Percentiles rank a stretch among this genome's conserved stretches.
phyloP scores from a whole-genome alignment of 2,329 filamentous ascomycete species.

The Colletotrichum spaethianum region DNA sequence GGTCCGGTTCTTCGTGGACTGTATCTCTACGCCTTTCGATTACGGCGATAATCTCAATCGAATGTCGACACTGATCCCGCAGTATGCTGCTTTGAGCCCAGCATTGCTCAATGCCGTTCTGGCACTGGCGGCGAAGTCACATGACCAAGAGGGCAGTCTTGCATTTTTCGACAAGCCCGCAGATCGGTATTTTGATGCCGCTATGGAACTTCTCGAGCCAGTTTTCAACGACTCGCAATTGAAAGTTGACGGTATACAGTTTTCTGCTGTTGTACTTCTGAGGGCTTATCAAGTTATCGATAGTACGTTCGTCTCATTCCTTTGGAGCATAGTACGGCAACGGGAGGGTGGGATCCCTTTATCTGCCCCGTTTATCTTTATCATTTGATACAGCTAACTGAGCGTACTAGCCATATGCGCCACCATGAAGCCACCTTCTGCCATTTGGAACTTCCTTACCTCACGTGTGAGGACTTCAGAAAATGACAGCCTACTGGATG shows the following conservation, averaged over 20 bases:
- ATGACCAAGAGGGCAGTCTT: background rate
- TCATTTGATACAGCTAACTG: background rate
- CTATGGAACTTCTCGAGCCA: background rate
- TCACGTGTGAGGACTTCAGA: background rate
- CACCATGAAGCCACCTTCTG: background rate
- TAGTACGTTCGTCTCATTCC: background rate
- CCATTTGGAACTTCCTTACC: constrained; percentile 10
- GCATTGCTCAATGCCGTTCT: constrained; percentile 22
- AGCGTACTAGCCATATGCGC: background rate
- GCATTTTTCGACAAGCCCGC: constrained; percentile 28
- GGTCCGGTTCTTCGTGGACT: constrained; percentile 9
- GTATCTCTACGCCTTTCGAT: constrained; percentile 16
- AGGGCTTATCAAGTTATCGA: constrained; percentile 10
- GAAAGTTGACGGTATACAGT: constrained; percentile 4
- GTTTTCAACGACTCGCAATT: background rate
- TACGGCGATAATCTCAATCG: constrained; percentile 9
- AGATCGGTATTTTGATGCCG: background rate
- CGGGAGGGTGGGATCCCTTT: background rate
- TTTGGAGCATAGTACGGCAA: background rate
- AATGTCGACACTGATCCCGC: constrained; percentile 6
- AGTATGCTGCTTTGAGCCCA: constrained; percentile 11
- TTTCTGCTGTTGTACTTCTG: constrained; percentile 18
- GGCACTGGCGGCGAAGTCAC: constrained; percentile 11
- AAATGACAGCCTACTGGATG: background rate
- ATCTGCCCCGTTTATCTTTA: background rate